Evolutionary conservation across 2,329 filamentous ascomycete genomes (phyloP), one percentile per base, ranked within the genome.

Genomic region (Fusarium sambucinum): DNA sequence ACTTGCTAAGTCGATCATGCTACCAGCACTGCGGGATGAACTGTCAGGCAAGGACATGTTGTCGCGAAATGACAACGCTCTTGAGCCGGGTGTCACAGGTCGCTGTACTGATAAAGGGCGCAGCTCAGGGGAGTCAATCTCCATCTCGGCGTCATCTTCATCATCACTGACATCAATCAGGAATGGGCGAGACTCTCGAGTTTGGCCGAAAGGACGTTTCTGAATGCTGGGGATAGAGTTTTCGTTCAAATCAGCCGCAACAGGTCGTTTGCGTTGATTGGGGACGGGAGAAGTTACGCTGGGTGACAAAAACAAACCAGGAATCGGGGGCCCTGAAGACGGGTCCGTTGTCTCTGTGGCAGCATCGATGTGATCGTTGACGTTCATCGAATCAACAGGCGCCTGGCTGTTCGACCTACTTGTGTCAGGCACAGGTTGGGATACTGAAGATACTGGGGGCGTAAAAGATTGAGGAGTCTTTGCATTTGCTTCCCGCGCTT

Each of bases 111-210:
- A 73, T 17, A 77, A 75, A 25, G 78, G 71, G 5, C 80, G 80
- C 23, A 85, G 82, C 29, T 78, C 80, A 12, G 82, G 84, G 46
- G 85, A 87, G 27, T 87, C 87, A 25, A 90, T 83, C 33, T 92
- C 90, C 88, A 90, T 91, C 58, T 89, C 89, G 46, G 89, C 84
- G 67, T 89, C 87, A 57, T 88, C 87, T 50, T 88, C 86, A 37
- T 86, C 84, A 9, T 97, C 94, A 75, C 93, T 97, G 38, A 96
- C 90, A 68, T 96, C 88, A 70, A 97, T 97, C 38, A 97, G 87
- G 53, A 97, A 86, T 4, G 86, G 86, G 50, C 89, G 84, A 25
- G 90, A 84, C 52, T 85, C 81, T 25, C 84, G 82, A 46, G 82
- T 83, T 44, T 89, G 87, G 14, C 86, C 87, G 71, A 90, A 89